Evolutionary conservation across 805 yeast species (phyloP), one percentile per base, ranked within the genome.

Genomic region (Debaryomyces castellii): DNA sequence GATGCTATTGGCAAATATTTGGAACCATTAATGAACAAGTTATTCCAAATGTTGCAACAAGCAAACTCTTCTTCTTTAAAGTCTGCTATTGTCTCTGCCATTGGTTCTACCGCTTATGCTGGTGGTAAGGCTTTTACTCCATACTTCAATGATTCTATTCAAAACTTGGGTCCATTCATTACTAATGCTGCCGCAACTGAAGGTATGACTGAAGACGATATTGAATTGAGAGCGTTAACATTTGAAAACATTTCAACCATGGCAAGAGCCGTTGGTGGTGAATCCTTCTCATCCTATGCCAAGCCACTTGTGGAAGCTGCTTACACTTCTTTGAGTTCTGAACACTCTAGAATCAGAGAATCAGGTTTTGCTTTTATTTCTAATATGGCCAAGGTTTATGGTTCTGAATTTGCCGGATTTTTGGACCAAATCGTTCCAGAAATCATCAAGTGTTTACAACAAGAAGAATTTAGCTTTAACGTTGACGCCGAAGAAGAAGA

Each of bases 191-290:
- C 85, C 42, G 74, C 76, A 50, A 73, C 82, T 46, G 90, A 85
- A 53, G 96, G 90, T 54, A 73, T 88, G 76, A 74, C 86, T 50
- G 97, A 89, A 57, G 95, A 88, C 51, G 96, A 90, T 60, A 83
- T 89, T 53, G 96, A 90, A 70, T 81, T 94, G 58, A 82, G 95
- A 66, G 97, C 96, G 28, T 78, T 83, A 64, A 89, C 97, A 44
- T 85, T 94, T 55, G 99, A 94, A 74, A 87, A 94, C 60, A 81
- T 94, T 54, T 87, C 97, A 38, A 86, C 97, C 12, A 84, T 94
- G 87, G 97, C 96, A 45, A 82, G 91, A 66, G 97, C 99, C 46
- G 97, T 94, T 48, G 96, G 97, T 51, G 86, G 94, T 45, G 92
- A 86, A 57, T 76, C 89, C 0, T 94, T 94, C 71, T 81, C 88